Conservation (phyloP, 768 basidiomycete genomes). For the Kwoniella newhampshirensis region DNA sequence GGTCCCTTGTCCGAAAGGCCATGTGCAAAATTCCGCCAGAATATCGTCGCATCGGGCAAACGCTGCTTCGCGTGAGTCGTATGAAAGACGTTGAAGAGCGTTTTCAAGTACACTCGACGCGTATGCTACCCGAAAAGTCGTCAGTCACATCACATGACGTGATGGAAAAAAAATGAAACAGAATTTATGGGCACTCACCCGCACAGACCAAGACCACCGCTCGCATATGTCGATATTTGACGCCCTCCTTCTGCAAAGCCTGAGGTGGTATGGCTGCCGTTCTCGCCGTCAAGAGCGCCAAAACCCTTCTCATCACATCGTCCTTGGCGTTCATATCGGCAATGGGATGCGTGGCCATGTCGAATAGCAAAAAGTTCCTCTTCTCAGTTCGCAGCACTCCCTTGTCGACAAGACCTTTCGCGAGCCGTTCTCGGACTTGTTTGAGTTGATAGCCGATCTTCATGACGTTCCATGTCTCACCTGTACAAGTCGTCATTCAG, state of each 20-base stretch:
- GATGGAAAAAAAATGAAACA: background rate
- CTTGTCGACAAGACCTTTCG: constrained; percentile 96
- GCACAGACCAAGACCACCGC: constrained; percentile 85
- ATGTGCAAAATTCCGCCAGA: constrained; percentile 80
- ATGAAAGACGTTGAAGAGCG: constrained; percentile 79
- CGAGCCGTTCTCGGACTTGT: constrained; percentile 94
- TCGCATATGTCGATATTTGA: constrained; percentile 74
- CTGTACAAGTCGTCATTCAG: constrained; percentile 55
- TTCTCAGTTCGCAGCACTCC: constrained; percentile 98
- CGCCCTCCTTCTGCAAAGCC: constrained; percentile 71
- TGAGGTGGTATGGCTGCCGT: constrained; percentile 74
- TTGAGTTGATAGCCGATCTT: constrained; percentile 99
- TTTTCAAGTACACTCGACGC: constrained; percentile 95
- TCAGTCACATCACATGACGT: background rate
- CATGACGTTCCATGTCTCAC: constrained; percentile 99
- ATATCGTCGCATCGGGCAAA: constrained; percentile 93
- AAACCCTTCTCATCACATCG: constrained; percentile 70
- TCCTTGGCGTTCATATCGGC: constrained; percentile 91
- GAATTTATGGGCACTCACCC: no score
- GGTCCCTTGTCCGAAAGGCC: constrained; percentile 71
- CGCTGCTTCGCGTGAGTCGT: constrained; percentile 90
- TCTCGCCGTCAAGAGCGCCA: constrained; percentile 74
- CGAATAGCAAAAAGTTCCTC: constrained; percentile 96
- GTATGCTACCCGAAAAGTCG: constrained; percentile 60
- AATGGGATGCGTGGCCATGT: constrained; percentile 99